Base-by-base conservation (phyloP, 352 stramenopile species). In the Lagenidium sp. region DNA sequence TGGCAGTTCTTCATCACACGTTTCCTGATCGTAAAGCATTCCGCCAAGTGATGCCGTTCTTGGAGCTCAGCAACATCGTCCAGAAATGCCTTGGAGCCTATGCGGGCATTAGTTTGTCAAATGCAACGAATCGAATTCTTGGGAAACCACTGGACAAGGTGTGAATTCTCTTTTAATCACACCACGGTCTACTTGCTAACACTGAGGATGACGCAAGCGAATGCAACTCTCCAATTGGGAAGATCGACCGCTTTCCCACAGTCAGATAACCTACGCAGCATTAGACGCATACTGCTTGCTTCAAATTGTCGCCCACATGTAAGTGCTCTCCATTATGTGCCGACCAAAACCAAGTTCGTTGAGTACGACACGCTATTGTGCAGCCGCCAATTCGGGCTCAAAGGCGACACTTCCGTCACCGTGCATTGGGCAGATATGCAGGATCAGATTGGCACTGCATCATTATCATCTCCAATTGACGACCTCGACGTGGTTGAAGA, bases 221-320 rank as follows among this genome's bases (percentile, higher is more conserved):
- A 85, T 85, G 68, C 72, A 85, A 62, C 57, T 85, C 21, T 85
- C 72, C 1, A 81, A 85, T 32, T 85, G 72, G 68, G 67, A 85
- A 30, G 51, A 50, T 2, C 72, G 76, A 7, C 76, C 76, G 8
- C 52, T 88, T 16, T 75, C 70, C 3, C 22, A 41, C 16, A 38
- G 25, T 11, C 76, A 88, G 55, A 32, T 69, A 8, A 44, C 67
- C 0, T 88, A 88, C 24, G 72, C 76, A 18, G 72, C 76, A 5
- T 45, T 88, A 20, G 76, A 88, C 44, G 76, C 76, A 0, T 67
- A 56, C 29, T 82, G 68, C 23, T 55, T 88, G 6, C 47, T 84
- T 13, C 59, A 75, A 46, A 81, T 85, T 24, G 43, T 58, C 18
- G n/a, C 62, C 15, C 60, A 60, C 16, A 63, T 84, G 66, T 82